Evolutionary conservation across 345 rosid genomes (phyloP).

Genomic region (Eutrema heterophyllum): DNA sequence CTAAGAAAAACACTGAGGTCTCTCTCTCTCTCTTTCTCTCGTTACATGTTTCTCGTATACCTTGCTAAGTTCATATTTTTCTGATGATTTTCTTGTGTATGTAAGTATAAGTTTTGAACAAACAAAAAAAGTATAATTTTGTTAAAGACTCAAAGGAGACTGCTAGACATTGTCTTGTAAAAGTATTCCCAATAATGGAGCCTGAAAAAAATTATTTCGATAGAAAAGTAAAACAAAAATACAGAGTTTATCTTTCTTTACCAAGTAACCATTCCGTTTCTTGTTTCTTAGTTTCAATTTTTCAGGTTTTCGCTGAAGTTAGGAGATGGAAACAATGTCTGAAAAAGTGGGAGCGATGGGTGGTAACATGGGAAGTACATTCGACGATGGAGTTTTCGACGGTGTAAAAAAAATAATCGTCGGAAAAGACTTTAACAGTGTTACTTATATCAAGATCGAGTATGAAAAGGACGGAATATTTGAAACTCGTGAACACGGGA

Average conservation of each 20-base stretch:
- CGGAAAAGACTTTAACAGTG: not conserved
- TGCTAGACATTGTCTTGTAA: too few species aligned
- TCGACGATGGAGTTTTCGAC: slow-evolving; percentile 25
- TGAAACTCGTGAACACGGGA: too few species aligned
- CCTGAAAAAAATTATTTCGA: too few species aligned
- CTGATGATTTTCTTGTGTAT: too few species aligned
- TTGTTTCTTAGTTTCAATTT: not conserved
- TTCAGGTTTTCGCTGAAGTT: not conserved
- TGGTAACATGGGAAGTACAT: slow-evolving; percentile 6
- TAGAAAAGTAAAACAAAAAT: not conserved
- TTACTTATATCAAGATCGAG: too few species aligned
- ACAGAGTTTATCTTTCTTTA: not conserved
- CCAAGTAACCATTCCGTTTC: not conserved
- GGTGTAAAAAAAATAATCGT: slow-evolving; percentile 21
- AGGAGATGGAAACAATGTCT: slow-evolving; percentile 10
- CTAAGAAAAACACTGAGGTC: not conserved
- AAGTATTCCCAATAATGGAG: too few species aligned
- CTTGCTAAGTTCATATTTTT: not conserved
- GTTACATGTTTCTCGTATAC: too few species aligned
- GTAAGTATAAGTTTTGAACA: too few species aligned
- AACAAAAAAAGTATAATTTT: too few species aligned
- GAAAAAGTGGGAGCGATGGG: slow-evolving; percentile 12
- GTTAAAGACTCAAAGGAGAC: not conserved
- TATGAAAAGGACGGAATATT: too few species aligned
- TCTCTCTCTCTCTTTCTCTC: not conserved